Percentiles rank a stretch among this genome's conserved stretches.
Conservation (phyloP, 2,329 filamentous ascomycete species). For the Neurospora sp. region DNA sequence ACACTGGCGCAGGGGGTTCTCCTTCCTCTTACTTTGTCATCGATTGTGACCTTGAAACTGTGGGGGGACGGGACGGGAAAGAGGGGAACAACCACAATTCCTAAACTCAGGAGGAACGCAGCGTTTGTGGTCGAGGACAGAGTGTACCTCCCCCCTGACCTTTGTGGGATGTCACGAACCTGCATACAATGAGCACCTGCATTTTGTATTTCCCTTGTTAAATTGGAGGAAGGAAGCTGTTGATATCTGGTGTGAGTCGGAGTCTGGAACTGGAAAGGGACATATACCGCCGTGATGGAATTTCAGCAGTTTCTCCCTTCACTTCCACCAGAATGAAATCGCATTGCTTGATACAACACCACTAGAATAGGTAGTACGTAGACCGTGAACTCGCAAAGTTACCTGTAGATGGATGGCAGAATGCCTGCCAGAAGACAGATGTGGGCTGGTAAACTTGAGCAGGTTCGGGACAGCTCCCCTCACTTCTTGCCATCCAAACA, state of each 20-base stretch:
- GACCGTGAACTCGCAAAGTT: not conserved
- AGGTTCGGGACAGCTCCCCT: not conserved
- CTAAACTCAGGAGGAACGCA: not conserved
- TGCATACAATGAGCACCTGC: constrained; percentile 16
- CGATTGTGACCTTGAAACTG: not conserved
- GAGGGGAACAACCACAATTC: not conserved
- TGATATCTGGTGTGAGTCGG: not conserved
- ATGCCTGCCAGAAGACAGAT: not conserved
- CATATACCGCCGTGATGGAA: not conserved
- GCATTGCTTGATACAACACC: not conserved
- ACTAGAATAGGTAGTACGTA: not conserved
- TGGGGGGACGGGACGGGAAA: not conserved
- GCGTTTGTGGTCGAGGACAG: not conserved
- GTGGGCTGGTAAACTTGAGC: not conserved
- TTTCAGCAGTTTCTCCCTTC: not conserved
- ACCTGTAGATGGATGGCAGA: not conserved
- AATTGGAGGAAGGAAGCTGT: not conserved
- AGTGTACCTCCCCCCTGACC: not conserved
- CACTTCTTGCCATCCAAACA: not conserved
- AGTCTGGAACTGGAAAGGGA: not conserved
- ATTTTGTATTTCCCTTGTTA: not conserved
- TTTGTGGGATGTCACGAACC: constrained; percentile 8
- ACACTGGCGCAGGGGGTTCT: not conserved
- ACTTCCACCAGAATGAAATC: not conserved
- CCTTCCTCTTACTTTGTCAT: too few relatives aligned